phyloP scores from a whole-genome alignment of 352 stramenopile species.

The Phytopythium cucurbitacearum region DNA sequence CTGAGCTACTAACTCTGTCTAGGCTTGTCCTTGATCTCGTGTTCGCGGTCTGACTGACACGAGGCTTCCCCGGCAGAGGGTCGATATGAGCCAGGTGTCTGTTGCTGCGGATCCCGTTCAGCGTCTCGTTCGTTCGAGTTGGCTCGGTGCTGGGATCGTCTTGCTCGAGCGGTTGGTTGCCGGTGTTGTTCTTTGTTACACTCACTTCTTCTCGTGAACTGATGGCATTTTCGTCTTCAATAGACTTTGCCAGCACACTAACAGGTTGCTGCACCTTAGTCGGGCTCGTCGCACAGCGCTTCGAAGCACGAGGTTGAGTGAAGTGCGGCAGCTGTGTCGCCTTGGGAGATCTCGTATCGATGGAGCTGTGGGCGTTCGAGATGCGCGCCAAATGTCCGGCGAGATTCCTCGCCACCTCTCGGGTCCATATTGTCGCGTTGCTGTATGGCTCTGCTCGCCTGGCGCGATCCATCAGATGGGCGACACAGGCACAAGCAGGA shows the following conservation, averaged over 20 bases:
- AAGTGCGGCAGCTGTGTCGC: constrained; percentile 43
- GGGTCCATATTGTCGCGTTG: constrained; percentile 72
- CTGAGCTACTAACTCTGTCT: constrained; percentile 1
- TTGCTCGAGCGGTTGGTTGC: neutral
- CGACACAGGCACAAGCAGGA: too few relatives aligned
- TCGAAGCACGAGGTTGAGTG: constrained; percentile 27
- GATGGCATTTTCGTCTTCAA: neutral
- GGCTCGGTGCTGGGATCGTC: neutral
- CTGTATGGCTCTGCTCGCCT: constrained; percentile 73
- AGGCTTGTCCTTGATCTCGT: constrained; percentile 4
- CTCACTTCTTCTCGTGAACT: constrained; percentile 7
- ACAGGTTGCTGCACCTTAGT: constrained; percentile 28
- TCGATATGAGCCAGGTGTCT: constrained; percentile 12
- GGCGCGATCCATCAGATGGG: constrained; percentile 48
- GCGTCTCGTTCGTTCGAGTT: constrained; percentile 10
- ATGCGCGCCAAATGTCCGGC: constrained; percentile 62
- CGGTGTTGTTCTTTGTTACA: constrained; percentile 1
- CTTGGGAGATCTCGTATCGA: constrained; percentile 68
- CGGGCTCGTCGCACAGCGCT: constrained; percentile 43
- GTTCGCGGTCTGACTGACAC: neutral
- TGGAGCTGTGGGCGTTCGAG: constrained; percentile 64
- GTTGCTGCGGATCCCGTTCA: constrained; percentile 1
- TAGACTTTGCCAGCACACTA: neutral
- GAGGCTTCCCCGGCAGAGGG: constrained; percentile 5
- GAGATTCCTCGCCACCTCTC: constrained; percentile 66